Base-by-base conservation (phyloP, 495 filamentous ascomycete species). In the Extremus antarcticus region DNA sequence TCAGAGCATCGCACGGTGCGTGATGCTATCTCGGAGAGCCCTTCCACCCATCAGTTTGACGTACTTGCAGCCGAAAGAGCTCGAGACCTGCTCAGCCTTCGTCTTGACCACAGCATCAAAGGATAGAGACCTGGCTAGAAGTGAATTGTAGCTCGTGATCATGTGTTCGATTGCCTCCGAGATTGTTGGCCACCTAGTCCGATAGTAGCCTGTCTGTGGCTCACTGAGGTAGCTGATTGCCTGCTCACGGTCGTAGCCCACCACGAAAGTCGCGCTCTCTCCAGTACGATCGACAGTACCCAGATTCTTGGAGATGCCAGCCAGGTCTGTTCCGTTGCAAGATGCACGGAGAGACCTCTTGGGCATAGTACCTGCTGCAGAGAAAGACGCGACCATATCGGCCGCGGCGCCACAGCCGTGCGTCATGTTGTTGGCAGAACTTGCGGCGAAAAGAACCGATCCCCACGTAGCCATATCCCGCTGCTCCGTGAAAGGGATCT, bases 131-230 rank as follows among this genome's bases (percentile, higher is more conserved):
- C 75, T 43, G 1, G 39, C 47, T 41, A 50, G 66, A 0, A 73
- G 65, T 7, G 60, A 55, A 2, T 46, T 25, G 53, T 72, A 81
- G 56, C 82, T 78, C 21, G 70, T 58, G 15, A 61, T 32, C 19
- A 61, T 19, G 15, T 51, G 47, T 19, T 25, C 25, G 35, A 61
- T 40, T 17, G 53, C 54, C 29, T 32, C 24, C 7, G 38, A 1
- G 11, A 51, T 45, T 15, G 54, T 56, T 2, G 58, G 49, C 39
- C 40, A 61, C 22, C 53, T 13, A 1, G 54, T 25, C 7, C 58
- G 47, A 59, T 82, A 75, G 69, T 79, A 80, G 63, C 80, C 81
- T 1, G 90, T 73, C 41, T 77, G 73, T 19, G 78, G 75, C 16
- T 63, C 72, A 9, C 77, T 76, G 25, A 70, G 68, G 46, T 71